Percentiles rank a stretch among this genome's conserved stretches.
Evolutionary conservation across 495 filamentous ascomycete species (phyloP).

Genomic region (Hypoxylon subgilvum): DNA sequence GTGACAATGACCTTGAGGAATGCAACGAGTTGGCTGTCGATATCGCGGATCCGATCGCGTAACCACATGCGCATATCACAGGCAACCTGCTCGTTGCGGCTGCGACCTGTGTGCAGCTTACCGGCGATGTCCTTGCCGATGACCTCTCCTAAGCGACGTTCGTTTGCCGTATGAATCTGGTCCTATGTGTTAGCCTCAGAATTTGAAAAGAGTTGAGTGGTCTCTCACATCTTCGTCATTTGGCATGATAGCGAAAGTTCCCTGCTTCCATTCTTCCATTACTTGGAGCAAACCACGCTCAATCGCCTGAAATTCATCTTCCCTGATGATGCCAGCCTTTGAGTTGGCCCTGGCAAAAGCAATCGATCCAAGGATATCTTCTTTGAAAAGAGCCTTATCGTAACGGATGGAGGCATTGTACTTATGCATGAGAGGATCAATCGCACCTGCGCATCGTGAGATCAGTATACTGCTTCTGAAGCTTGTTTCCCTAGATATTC

Average conservation of each 20-base stretch:
- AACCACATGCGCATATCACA: slow-evolving; percentile 95
- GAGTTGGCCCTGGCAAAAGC: slow-evolving; percentile 87
- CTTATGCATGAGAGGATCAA: slow-evolving; percentile 86
- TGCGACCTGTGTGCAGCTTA: slow-evolving; percentile 92
- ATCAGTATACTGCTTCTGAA: too few relatives aligned
- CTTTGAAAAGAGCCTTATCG: slow-evolving; percentile 80
- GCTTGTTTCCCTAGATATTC: too few relatives aligned
- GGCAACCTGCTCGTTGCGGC: slow-evolving; percentile 91
- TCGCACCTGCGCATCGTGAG: too few relatives aligned
- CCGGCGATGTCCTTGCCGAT: slow-evolving; percentile 86
- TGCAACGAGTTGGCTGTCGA: slow-evolving; percentile 71
- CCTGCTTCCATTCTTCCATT: slow-evolving; percentile 73
- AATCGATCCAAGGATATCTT: slow-evolving; percentile 81
- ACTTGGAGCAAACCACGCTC: slow-evolving; percentile 75
- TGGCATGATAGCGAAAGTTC: slow-evolving; percentile 63
- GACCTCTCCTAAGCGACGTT: slow-evolving; percentile 86
- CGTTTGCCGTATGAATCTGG: slow-evolving; percentile 90
- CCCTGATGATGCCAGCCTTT: slow-evolving; percentile 75
- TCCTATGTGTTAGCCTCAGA: slow-evolving; percentile 34
- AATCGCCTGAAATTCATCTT: slow-evolving; percentile 76
- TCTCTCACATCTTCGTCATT: slow-evolving; percentile 65
- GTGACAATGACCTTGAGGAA: slow-evolving; percentile 74
- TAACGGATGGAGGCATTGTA: slow-evolving; percentile 90
- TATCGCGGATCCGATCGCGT: slow-evolving; percentile 72
- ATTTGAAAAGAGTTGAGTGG: too few relatives aligned